These are phyloP conservation scores for Cicer judaicum DNA, from an alignment of 306 rosid species.

Conservation along the genomic window DNA sequence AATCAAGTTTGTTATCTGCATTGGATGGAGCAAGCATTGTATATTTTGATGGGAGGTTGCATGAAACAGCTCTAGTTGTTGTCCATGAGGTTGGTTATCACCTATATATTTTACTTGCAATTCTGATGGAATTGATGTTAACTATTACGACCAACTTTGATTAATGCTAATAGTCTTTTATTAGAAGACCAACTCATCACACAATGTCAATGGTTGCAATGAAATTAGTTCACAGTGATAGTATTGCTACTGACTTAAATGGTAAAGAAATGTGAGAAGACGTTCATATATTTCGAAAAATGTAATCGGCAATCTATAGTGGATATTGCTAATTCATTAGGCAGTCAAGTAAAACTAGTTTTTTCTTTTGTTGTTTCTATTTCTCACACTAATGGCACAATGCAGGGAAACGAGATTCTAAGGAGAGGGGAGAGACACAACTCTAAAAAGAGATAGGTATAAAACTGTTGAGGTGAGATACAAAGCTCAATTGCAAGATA, in stretches of 20 bases:
- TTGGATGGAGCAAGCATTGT: constrained; percentile 80
- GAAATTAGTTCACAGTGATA: background rate
- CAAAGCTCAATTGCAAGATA: no score
- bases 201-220: constrained; percentile 30
- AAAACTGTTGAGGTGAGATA: no score
- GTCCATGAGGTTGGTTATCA: constrained; percentile 96
- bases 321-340: constrained; percentile 30
- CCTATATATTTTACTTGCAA: constrained; percentile 36
- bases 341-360: constrained; percentile 6
- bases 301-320: constrained; percentile 22
- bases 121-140: constrained; percentile 21
- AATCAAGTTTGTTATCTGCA: constrained; percentile 66
- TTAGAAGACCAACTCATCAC: background rate
- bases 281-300: background rate
- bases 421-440: no score
- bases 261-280: constrained; percentile 19
- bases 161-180: constrained; percentile 6
- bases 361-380: constrained; percentile 15
- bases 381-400: background rate
- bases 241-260: background rate
- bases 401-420: background rate
- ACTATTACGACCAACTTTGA: background rate
- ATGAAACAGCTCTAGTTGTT: constrained; percentile 81
- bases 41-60: constrained; percentile 76
- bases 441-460: no score